Evolutionary conservation across 2,329 filamentous ascomycete species (phyloP), one percentile per base, ranked within the genome.

Genomic region (Talaromyces atroroseus): DNA sequence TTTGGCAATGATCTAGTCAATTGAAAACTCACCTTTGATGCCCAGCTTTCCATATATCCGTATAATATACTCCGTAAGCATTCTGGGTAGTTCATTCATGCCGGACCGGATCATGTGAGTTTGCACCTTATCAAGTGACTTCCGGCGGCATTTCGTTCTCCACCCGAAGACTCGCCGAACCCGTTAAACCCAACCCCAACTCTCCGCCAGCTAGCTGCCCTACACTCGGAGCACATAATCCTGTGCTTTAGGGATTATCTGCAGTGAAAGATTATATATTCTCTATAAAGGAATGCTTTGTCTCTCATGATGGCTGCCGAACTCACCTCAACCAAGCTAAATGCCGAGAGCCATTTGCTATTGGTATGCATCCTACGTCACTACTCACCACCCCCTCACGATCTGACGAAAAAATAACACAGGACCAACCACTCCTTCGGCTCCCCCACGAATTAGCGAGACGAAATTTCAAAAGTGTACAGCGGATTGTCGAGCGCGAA

Each of bases 401-500:
- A 53, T 59, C 50, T 55, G 26, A 58, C 54, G 36, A 46, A 20
- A 21, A 6, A 42, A 44, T 26, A 46, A 49, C 16, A 47, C 42
- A 92, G 91, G 94, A 99, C 69, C 92, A 97, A 82, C 88, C 92
- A 3, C 88, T 97, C 62, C 85, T 99, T 63, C 90, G 92, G 34
- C 84, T 97, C 21, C 94, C 94, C 18, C 88, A 92, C 74, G 94
- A 97, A 71, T 87, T 96, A 57, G 86, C 95, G 21, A 88, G 91
- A 56, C 92, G 94, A 71, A 97, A 95, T 76, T 95, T 97, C 76
- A 94, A 95, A 66, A 85, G 87, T 3, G 85, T 87, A 45, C 78
- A 74, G 62, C 70, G 74, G 45, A 66, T 73, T 49, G 71, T 78
- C 49, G 77, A 80, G 60, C 71, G 75, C 54, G 77, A 80, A 56